These are phyloP conservation scores for Citrus sinensis DNA, from an alignment of 345 rosid species.

Conservation along the genomic window DNA sequence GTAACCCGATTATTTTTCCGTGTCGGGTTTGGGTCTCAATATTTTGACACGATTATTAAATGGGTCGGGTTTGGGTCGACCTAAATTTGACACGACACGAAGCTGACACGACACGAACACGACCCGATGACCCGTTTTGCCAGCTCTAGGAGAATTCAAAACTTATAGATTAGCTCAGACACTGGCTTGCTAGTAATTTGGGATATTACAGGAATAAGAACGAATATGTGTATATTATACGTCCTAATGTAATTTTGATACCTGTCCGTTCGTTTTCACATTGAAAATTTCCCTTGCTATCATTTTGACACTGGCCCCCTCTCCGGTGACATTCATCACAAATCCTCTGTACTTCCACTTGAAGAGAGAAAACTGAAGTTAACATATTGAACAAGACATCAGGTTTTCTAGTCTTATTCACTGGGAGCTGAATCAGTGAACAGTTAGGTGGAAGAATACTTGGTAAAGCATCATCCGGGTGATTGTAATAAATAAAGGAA, in stretches of 20 bases:
- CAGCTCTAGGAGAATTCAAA: too few species aligned
- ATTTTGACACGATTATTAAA: too few species aligned
- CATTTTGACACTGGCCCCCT: slow-evolving; percentile 10
- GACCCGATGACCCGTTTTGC: too few species aligned
- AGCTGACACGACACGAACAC: too few species aligned
- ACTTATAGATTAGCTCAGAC: too few species aligned
- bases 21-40: too few species aligned
- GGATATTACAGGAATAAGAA: too few species aligned
- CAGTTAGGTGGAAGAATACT: slow-evolving; percentile 17
- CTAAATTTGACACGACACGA: too few species aligned
- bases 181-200: too few species aligned
- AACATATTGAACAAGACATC: background rate
- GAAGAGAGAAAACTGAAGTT: slow-evolving; percentile 17
- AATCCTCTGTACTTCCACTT: background rate
- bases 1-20: too few species aligned
- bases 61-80: too few species aligned
- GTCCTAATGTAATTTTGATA: background rate
- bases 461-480: background rate
- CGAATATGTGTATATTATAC: background rate
- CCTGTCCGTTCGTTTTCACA: background rate
- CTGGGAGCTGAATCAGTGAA: slow-evolving; percentile 21
- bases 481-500: slow-evolving; percentile 12
- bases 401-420: background rate
- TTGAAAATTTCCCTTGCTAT: background rate
- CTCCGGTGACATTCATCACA: background rate